Evolutionary conservation across 2,329 filamentous ascomycete species (phyloP), one percentile per base, ranked within the genome.

Genomic region (Chaetoscypha palmicola): DNA sequence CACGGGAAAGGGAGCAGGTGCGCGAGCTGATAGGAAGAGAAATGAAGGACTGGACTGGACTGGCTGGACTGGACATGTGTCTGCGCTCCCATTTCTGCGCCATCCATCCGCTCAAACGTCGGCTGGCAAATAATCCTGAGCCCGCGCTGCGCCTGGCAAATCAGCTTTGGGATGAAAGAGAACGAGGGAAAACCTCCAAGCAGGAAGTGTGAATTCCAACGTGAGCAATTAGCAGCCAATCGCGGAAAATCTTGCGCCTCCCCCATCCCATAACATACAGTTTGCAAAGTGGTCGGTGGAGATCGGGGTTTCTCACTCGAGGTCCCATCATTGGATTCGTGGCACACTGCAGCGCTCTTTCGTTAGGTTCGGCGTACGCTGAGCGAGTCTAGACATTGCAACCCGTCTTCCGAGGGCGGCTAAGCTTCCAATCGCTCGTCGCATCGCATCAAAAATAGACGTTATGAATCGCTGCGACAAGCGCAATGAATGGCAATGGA

Each of bases 331-430:
- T 28, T 24, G 39, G 26, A 39, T 43, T 50, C 42, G 50, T 48
- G 46, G 49, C 48, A 54, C 44, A 36, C 46, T 42, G n/a, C n/a
- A n/a, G n/a, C n/a, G n/a, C n/a, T n/a, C n/a, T n/a, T n/a, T n/a
- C n/a, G n/a, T n/a, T n/a, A n/a, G n/a, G 38, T 36, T 46, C 32
- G 38, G 28, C 20, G 41, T 20, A 46, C 46, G 49, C 47, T 52
- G 49, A 41, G 32, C 16, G 45, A 43, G 31, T 35, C 36, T 46
- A 38, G 36, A 38, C 35, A 34, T 47, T 38, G 37, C 43, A 49
- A 45, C 36, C 46, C 38, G 46, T 45, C 49, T 54, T 47, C 54
- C 53, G 49, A 50, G n/a, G n/a, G 54, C 51, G 54, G 51, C 53
- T 55, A 55, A 52, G 48, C 17, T 45, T 52, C 43, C 38, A 32